Conservation (phyloP, 2,329 filamentous ascomycete species). For the Microcyclosporella mali region DNA sequence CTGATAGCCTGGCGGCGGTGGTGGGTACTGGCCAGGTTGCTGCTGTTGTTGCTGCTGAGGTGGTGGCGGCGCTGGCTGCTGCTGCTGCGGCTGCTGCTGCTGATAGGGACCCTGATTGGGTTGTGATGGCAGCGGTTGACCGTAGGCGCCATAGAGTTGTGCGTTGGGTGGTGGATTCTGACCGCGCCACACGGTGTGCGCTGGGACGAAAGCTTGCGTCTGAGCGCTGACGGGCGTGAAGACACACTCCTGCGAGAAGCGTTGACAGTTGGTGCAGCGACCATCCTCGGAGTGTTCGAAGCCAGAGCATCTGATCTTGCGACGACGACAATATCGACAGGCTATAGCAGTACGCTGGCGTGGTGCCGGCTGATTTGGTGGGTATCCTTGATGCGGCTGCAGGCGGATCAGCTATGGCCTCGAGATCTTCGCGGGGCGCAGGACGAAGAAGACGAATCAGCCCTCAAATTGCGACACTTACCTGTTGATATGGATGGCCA, state of each 20-base stretch:
- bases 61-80: conserved; percentile 5
- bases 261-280: conserved; percentile 64
- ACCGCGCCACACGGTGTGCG: conserved; percentile 57
- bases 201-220: conserved; percentile 67
- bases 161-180: conserved; percentile 36
- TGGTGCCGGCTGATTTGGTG: conserved; percentile 46
- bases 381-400: conserved; percentile 36
- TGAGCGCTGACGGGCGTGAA: conserved; percentile 71
- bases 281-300: conserved; percentile 67
- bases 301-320: conserved; percentile 69
- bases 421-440: no score
- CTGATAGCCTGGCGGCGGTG: conserved; percentile 35
- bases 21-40: conserved; percentile 33
- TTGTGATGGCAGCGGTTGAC: conserved; percentile 41
- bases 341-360: conserved; percentile 56
- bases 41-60: conserved; percentile 20
- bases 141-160: conserved; percentile 48
- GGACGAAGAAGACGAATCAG: no score
- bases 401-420: no score
- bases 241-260: conserved; percentile 71
- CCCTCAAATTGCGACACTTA: conserved; percentile 13
- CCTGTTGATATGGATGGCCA: conserved; percentile 36
- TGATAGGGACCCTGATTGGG: conserved; percentile 27
- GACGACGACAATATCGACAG: conserved; percentile 54
- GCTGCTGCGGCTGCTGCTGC: conserved; percentile 30